Evolutionary conservation across 768 basidiomycete species (phyloP).

Genomic region (Rickenella mellea): DNA sequence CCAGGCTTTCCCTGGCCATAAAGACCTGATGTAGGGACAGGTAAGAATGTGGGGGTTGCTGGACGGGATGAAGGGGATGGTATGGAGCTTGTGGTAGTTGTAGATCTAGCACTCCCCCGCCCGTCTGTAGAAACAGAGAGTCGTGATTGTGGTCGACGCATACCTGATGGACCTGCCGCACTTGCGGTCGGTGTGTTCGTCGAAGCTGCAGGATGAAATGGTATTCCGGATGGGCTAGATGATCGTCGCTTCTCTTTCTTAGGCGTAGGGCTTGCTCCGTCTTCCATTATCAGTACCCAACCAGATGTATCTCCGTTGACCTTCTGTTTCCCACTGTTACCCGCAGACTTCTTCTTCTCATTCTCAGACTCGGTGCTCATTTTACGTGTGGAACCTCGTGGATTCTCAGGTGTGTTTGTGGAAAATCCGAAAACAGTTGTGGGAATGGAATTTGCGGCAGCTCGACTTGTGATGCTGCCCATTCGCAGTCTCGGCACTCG

Average conservation of each 20-base stretch:
- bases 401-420: conserved; percentile 27
- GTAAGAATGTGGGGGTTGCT: conserved; percentile 67
- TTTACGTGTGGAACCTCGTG: conserved; percentile 28
- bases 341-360: conserved; percentile 14
- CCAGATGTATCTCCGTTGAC: conserved; percentile 60
- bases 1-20: conserved; percentile 36
- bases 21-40: conserved; percentile 48
- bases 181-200: conserved; percentile 27
- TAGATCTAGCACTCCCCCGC: conserved; percentile 33
- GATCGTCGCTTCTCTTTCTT: conserved; percentile 45
- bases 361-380: conserved; percentile 20
- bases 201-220: conserved; percentile 30
- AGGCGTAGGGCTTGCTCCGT: conserved; percentile 64
- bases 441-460: conserved; percentile 29
- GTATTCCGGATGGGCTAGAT: conserved; percentile 49
- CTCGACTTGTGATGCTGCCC: conserved; percentile 60
- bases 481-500: conserved; percentile 78
- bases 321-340: conserved; percentile 21
- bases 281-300: conserved; percentile 88
- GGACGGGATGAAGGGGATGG: conserved; percentile 63
- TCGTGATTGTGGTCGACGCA: conserved; percentile 63
- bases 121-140: conserved; percentile 50
- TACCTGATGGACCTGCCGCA: conserved; percentile 34
- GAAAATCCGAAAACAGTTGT: conserved; percentile 19
- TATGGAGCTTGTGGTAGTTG: conserved; percentile 51